These are phyloP conservation scores for Aureobasidium pullulans DNA, from an alignment of 2,329 filamentous ascomycete species.

Conservation along the genomic window DNA sequence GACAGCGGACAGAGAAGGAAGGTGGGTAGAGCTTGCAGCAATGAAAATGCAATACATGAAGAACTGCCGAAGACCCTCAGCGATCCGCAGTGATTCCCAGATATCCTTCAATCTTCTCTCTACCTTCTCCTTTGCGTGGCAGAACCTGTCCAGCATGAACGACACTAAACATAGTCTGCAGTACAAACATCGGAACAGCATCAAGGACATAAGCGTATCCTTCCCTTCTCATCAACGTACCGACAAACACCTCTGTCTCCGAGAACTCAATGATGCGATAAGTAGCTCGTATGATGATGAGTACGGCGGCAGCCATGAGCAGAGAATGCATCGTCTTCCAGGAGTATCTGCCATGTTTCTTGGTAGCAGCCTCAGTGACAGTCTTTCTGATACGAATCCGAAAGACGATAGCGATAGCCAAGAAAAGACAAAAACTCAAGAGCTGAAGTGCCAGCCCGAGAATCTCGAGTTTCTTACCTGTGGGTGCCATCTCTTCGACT, in stretches of 20 bases:
- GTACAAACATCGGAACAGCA: background rate
- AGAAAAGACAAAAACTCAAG: too few species aligned
- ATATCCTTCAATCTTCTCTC: background rate
- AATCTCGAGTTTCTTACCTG: too few species aligned
- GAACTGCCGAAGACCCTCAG: too few species aligned
- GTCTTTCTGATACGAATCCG: too few species aligned
- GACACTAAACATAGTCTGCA: background rate
- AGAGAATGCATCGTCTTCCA: background rate
- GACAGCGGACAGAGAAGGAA: too few species aligned
- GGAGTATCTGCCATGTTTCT: background rate
- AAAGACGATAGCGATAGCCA: too few species aligned
- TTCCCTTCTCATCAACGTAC: background rate
- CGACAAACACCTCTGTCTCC: background rate
- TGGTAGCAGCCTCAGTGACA: background rate
- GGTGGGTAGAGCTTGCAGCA: too few species aligned
- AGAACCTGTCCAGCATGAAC: background rate
- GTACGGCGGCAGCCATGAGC: background rate
- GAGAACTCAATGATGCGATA: conserved; percentile 1
- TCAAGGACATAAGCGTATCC: background rate
- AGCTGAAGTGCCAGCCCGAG: too few species aligned
- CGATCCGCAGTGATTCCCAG: background rate
- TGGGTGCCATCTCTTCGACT: too few species aligned
- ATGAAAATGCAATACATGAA: too few species aligned
- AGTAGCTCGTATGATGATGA: background rate
- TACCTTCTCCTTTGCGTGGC: background rate